phyloP scores from a whole-genome alignment of 192 early-diverging fungal genomes.

The Coemansia sp. region DNA sequence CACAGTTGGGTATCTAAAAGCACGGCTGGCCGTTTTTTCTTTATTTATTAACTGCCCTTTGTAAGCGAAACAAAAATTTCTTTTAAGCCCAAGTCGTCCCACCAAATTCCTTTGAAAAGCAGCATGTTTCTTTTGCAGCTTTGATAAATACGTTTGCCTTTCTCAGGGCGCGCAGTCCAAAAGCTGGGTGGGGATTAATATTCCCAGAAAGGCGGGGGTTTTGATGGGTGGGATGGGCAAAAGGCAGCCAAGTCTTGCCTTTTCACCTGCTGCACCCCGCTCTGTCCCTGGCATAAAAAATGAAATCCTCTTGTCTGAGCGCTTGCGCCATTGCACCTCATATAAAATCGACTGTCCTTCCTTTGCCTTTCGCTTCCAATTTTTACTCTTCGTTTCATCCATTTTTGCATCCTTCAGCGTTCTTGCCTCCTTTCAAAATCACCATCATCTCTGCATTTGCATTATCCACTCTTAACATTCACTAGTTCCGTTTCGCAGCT shows the following conservation, averaged over 20 bases:
- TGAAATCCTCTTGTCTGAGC: not conserved
- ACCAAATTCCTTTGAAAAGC: too few species aligned
- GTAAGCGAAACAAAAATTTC: too few species aligned
- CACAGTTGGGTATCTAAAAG: too few species aligned
- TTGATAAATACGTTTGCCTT: slow-evolving; percentile 10
- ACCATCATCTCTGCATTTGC: not conserved
- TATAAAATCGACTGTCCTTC: not conserved
- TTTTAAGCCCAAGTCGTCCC: too few species aligned
- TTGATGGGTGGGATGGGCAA: not conserved
- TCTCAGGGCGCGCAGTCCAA: not conserved
- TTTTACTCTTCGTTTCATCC: not conserved
- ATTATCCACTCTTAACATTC: not conserved
- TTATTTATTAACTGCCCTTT: too few species aligned
- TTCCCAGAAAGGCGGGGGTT: not conserved
- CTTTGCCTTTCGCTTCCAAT: not conserved
- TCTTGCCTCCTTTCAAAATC: not conserved
- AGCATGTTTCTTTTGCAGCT: not conserved
- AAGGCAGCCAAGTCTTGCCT: not conserved
- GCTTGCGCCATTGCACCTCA: not conserved
- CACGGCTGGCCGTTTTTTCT: too few species aligned
- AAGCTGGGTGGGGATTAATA: not conserved
- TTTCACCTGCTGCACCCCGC: not conserved
- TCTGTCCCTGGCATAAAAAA: slow-evolving; percentile 1
- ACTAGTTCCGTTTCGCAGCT: not conserved
- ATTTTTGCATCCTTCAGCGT: slow-evolving; percentile 1